Conservation (phyloP, 2,329 filamentous ascomycete genomes). For the Calonectria leucothoes region DNA sequence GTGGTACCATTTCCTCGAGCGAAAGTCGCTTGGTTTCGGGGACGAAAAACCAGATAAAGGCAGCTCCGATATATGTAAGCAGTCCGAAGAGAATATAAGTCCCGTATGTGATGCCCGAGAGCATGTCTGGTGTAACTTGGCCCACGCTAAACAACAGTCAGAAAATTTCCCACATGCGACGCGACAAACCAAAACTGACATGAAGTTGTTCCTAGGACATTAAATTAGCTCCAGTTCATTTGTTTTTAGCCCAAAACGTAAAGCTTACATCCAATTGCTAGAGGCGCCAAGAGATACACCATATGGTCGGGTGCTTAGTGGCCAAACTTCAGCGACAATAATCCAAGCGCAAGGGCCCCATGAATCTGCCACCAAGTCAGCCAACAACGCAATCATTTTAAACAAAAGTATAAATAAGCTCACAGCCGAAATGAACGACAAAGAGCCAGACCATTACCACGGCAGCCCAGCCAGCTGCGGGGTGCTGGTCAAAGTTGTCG, state of each 20-base stretch:
- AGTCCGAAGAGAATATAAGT: slow-evolving; percentile 79
- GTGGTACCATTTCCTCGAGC: slow-evolving; percentile 70
- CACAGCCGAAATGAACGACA: slow-evolving; percentile 76
- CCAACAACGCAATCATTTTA: rapidly evolving
- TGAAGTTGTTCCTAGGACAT: slow-evolving; percentile 61
- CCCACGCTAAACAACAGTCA: slow-evolving; percentile 58
- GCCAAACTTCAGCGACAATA: slow-evolving; percentile 80
- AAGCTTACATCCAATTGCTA: slow-evolving; percentile 67
- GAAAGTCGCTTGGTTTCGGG: slow-evolving; percentile 74
- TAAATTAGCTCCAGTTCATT: slow-evolving; percentile 2
- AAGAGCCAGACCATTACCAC: slow-evolving; percentile 79
- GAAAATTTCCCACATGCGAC: background rate
- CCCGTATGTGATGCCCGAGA: slow-evolving; percentile 73
- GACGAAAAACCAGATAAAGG: slow-evolving; percentile 72
- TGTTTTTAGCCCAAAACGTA: rapidly evolving
- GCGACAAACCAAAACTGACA: slow-evolving; percentile 42
- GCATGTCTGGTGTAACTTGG: slow-evolving; percentile 77
- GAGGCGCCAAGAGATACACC: slow-evolving; percentile 77
- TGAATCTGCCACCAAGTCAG: slow-evolving; percentile 53
- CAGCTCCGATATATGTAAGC: slow-evolving; percentile 71
- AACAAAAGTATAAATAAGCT: background rate
- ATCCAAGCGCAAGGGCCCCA: slow-evolving; percentile 84
- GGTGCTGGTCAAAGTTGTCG: slow-evolving; percentile 67
- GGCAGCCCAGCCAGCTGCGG: slow-evolving; percentile 76
- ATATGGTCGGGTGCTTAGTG: slow-evolving; percentile 75